Evolutionary conservation across 805 yeast species (phyloP), one percentile per base, ranked within the genome.

Genomic region (Saccharomycopsis babjevae): DNA sequence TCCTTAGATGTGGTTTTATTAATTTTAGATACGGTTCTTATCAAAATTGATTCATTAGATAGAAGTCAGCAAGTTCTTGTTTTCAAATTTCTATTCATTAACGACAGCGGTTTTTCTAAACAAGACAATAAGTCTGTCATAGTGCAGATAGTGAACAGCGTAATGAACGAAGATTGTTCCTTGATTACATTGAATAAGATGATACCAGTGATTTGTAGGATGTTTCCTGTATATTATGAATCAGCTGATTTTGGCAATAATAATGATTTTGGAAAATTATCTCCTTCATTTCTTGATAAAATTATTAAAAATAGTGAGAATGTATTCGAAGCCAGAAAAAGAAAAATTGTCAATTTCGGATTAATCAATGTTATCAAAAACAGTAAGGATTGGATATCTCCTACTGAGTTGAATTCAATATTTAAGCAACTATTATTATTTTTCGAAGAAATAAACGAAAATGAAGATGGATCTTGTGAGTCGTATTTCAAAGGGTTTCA

Each of bases 401-500:
- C 15, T 22, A 32, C 5, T 46, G 32, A 46, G 32, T 18, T 61
- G 28, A 61, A 61, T 34, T 40, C 59, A 8, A 66, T 75, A 11
- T 70, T 81, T 5, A 71, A 76, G 2, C 65, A 78, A 6, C 79
- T 83, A 82, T 72, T 77, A 3, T 74, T 79, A 57, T 77, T 86
- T 62, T 69, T 89, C 57, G 97, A 92, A 67, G 96, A 90, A 68
- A 77, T 87, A 15, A 81, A 84, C 61, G 97, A 92, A 68, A 64
- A 70, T 11, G 69, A 67, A 2, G 69, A 71, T 38, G 90, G 89
- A 3, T 88, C 85, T 66, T 79, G 84, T 66, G 78, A 74, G 36
- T 75, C 72, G 30, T 83, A 82, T 64, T 84, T 82, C 65, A 71
- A 74, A 16, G 74, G 78, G 20, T 71, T 73, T 18, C 64, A 74